Base-by-base conservation (phyloP, 257 asterid genomes). In the Scutellaria galericulata region DNA sequence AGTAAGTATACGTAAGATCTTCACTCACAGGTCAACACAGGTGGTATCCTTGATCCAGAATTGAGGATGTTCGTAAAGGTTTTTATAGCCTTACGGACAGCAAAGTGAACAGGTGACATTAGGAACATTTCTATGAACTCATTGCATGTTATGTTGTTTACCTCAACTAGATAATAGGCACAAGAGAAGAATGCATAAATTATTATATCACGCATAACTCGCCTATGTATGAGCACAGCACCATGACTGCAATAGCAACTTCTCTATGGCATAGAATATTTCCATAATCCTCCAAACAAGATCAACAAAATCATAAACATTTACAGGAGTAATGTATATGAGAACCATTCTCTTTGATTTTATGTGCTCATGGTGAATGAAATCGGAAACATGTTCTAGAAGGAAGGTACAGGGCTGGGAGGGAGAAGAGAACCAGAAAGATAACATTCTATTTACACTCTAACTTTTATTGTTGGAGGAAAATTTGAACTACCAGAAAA, bases 371-470 rank as follows among this genome's bases (percentile, higher is more conserved):
- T 9, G 69, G 57, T 22, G 70, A 58, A 35, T 22, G 24, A 51
- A 48, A 9, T 66, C 37, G 59, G 59, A 68, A 68, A 61, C 71
- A 60, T 27, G 41, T 37, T 57, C 24, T 9, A 46, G 24, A 53
- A 54, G n/a, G n/a, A 11, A 44, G 40, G 40, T 59, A 9, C 20
- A 68, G 70, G 71, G 59, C 12, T 22, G 7, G 39, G 22, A 51
- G 8, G 37, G 35, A 10, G 20, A 27, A 52, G 22, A 60, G 9
- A 35, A 6, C 22, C 41, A 18, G 54, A 62, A 31, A 51, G 12
- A 31, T 40, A 14, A 39, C 59, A 39, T 57, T 15, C 20, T 57
- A 50, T 14, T 20, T 37, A 48, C 2, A 12, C 35, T 41, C 13
- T 11, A 47, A 54, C 5, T 22, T 50, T 2, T 7, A 39, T 5